Base-by-base conservation (phyloP, 108 stramenopile genomes). In the Cyclotella kingstonii region DNA sequence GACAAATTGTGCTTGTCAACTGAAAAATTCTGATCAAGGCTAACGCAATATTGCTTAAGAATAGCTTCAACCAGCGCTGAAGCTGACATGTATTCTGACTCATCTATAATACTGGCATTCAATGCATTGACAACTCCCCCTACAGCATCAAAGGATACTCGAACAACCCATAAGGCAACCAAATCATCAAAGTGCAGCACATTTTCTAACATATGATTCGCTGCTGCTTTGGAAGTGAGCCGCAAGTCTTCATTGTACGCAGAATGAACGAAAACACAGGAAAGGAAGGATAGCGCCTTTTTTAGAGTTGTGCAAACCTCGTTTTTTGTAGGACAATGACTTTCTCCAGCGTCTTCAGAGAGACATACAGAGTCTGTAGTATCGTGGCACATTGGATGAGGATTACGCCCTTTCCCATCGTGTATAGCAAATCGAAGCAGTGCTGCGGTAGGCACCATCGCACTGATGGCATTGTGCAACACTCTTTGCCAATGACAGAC, bases 371-470 rank as follows among this genome's bases (percentile, higher is more conserved):
- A 55, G 12, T 53, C 46, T 10, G 43, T 41, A 29, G 49, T 15
- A 23, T 40, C 54, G n/a, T 57, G 40, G 54, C 60, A 60, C 66
- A 79, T 36, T 30, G 84, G 83, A 68, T 90, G 84, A 4, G 73
- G 76, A n/a, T 66, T 73, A 18, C 85, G 48, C 23, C 87, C 89
- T 56, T 56, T 70, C 0, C 47, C 73, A 50, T 72, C 70, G 19
- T 56, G 64, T 21, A 83, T 31, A 5, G 65, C 68, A 36, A 82
- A 73, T 2, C 90, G 83, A 9, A 91, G 69, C 38, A 91, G 55
- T 12, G 90, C 90, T 18, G 77, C 46, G 31, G 73, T 75, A 21
- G 90, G 87, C 21, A 88, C 68, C 55, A 91, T 42, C 30, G 81
- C 61, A 71, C 54, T 77, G n/a, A 81, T 44, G 50, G 82, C 66